Conservation (phyloP, 768 basidiomycete species). For the Coprinellus aureogranulatus region DNA sequence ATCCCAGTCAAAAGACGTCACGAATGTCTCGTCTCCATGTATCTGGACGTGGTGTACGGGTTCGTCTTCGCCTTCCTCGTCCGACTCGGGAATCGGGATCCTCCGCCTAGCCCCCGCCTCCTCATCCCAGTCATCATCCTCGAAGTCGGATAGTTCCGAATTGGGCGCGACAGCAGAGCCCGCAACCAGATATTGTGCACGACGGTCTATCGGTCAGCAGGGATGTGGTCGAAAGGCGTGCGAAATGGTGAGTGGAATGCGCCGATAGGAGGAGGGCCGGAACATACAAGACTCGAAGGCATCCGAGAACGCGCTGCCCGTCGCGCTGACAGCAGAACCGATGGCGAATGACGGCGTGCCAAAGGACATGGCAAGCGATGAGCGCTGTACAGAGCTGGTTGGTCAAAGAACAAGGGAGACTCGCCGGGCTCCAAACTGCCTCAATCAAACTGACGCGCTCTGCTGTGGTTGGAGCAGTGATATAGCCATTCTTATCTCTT, state of each 20-base stretch:
- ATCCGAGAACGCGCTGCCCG: constrained; percentile 11
- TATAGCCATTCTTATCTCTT: constrained; percentile 3
- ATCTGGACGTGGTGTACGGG: constrained; percentile 5
- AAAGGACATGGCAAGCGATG: constrained; percentile 11
- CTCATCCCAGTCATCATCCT: constrained; percentile 37
- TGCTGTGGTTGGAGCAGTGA: neutral
- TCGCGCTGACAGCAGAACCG: constrained; percentile 14
- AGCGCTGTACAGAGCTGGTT: neutral
- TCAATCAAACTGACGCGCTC: neutral
- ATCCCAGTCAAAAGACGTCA: constrained; percentile 31
- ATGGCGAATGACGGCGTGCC: constrained; percentile 10
- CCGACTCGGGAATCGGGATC: constrained; percentile 17
- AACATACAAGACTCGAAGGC: constrained; percentile 16
- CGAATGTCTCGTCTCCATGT: constrained; percentile 23
- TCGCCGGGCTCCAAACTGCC: constrained; percentile 35
- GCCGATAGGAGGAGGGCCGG: constrained; percentile 47
- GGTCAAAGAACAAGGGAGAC: constrained; percentile 36
- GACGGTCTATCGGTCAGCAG: constrained; percentile 49
- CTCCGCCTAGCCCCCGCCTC: constrained; percentile 13
- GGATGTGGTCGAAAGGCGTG: constrained; percentile 4
- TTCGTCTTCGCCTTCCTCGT: constrained; percentile 22
- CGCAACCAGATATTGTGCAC: constrained; percentile 64
- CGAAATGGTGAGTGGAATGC: neutral
- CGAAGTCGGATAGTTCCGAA: constrained; percentile 38
- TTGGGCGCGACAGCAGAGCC: constrained; percentile 56